These are phyloP conservation scores for Termitomyces sp. DNA, from an alignment of 768 basidiomycete species.

Conservation along the genomic window DNA sequence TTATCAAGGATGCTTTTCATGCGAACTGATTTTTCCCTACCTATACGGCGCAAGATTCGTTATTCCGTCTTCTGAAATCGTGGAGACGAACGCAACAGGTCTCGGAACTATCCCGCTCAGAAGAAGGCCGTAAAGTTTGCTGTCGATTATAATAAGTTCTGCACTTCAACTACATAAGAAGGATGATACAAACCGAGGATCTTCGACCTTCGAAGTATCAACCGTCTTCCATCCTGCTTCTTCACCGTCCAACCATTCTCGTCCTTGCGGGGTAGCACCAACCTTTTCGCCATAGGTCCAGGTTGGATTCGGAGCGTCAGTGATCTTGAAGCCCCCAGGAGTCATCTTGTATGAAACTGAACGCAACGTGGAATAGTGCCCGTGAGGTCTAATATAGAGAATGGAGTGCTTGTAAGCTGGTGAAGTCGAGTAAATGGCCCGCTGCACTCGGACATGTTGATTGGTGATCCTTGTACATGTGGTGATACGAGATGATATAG, in stretches of 20 bases:
- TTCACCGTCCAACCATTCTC: slow-evolving; percentile 42
- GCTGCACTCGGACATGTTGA: background rate
- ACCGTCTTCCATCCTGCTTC: slow-evolving; percentile 37
- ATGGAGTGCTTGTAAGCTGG: background rate
- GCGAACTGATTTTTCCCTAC: slow-evolving; percentile 14
- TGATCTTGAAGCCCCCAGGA: slow-evolving; percentile 25
- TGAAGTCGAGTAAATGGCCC: background rate
- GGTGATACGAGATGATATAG: background rate
- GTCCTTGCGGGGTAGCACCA: slow-evolving; percentile 31
- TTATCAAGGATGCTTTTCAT: background rate
- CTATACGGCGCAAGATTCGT: slow-evolving; percentile 63
- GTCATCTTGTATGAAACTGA: slow-evolving; percentile 18
- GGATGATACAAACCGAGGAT: slow-evolving; percentile 26
- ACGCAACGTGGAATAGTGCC: background rate
- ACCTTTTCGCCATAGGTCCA: slow-evolving; percentile 36
- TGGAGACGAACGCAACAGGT: slow-evolving; percentile 71
- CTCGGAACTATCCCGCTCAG: slow-evolving; percentile 59
- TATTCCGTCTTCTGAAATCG: slow-evolving; percentile 46
- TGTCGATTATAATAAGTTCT: slow-evolving; percentile 9
- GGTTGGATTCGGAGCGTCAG: slow-evolving; percentile 33
- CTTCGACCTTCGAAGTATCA: slow-evolving; percentile 28
- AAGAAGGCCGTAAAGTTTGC: slow-evolving; percentile 43
- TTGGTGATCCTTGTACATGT: background rate
- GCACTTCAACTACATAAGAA: background rate
- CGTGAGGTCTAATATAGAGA: background rate